These are phyloP conservation scores for Curvularia hawaiiensis DNA, from an alignment of 2,329 filamentous ascomycete species.

Conservation along the genomic window DNA sequence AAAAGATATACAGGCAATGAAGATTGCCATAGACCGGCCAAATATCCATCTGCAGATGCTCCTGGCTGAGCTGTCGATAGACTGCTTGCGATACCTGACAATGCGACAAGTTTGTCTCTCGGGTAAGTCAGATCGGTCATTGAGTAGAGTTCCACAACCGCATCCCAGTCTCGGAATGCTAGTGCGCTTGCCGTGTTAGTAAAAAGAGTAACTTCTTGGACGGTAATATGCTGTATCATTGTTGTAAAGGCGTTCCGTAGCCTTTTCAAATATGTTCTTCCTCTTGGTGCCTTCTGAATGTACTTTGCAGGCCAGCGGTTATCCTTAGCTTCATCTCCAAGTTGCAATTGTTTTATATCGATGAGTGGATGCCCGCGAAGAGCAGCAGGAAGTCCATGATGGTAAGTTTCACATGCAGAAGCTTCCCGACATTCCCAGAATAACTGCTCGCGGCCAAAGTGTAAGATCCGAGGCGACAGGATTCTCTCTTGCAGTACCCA, in stretches of 20 bases:
- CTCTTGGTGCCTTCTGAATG: not conserved
- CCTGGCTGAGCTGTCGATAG: not conserved
- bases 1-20: constrained; percentile 10
- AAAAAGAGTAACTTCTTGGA: constrained; percentile 4
- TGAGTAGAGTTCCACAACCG: constrained; percentile 10
- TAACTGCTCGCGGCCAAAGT: constrained; percentile 23
- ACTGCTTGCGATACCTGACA: constrained; percentile 14
- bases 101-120: constrained; percentile 10
- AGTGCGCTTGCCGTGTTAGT: not conserved
- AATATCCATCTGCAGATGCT: constrained; percentile 6
- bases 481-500: constrained; percentile 23
- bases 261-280: not conserved
- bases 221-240: not conserved
- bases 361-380: not conserved
- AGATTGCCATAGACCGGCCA: constrained; percentile 17
- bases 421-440: constrained; percentile 28
- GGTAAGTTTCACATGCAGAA: constrained; percentile 18
- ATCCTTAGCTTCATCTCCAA: constrained; percentile 3
- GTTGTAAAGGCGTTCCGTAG: not conserved
- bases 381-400: not conserved
- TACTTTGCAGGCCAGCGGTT: constrained; percentile 8
- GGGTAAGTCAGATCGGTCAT: not conserved
- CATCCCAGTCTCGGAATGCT: constrained; percentile 8
- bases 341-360: constrained; percentile 8
- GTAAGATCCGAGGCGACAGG: constrained; percentile 24